Conservation (phyloP, 371 early-diverging fungal species). For the Dinochytrium kinnereticum region DNA sequence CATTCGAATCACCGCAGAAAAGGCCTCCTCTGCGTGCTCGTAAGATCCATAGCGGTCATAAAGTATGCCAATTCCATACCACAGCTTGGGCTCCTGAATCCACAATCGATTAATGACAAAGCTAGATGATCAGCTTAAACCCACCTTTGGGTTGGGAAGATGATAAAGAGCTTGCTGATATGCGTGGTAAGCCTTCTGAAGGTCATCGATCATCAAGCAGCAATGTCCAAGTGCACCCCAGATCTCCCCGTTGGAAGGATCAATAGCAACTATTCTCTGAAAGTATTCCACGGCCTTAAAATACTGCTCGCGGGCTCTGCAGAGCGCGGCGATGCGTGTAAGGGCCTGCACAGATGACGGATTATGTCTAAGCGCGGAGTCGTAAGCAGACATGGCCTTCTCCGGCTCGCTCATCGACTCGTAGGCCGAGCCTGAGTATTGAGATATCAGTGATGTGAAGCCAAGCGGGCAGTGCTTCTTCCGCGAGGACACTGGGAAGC, state of each 20-base stretch:
- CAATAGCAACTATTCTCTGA: constrained; percentile 80
- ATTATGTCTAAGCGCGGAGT: constrained; percentile 85
- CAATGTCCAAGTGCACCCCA: constrained; percentile 95
- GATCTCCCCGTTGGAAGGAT: constrained; percentile 83
- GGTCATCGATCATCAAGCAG: constrained; percentile 91
- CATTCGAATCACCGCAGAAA: constrained; percentile 72
- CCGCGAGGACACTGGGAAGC: no score
- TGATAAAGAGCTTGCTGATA: constrained; percentile 94
- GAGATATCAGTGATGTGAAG: no score
- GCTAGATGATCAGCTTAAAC: neutral
- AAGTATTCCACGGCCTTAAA: constrained; percentile 85
- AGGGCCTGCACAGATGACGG: constrained; percentile 83
- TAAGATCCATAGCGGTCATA: constrained; percentile 96
- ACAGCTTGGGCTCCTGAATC: constrained; percentile 89
- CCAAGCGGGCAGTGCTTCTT: no score
- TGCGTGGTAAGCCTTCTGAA: constrained; percentile 90
- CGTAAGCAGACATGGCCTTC: constrained; percentile 81
- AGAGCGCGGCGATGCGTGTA: constrained; percentile 72
- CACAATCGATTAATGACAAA: constrained; percentile 12
- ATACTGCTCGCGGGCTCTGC: constrained; percentile 69
- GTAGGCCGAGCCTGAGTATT: constrained; percentile 68
- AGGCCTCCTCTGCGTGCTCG: constrained; percentile 97
- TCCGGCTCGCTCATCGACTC: constrained; percentile 72
- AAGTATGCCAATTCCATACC: constrained; percentile 98
- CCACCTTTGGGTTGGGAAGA: constrained; percentile 82